A percentile compares a stretch with the other conserved stretches of the same genome.
Conservation (phyloP, 805 yeast species). For the Wickerhamomyces canadensis region DNA sequence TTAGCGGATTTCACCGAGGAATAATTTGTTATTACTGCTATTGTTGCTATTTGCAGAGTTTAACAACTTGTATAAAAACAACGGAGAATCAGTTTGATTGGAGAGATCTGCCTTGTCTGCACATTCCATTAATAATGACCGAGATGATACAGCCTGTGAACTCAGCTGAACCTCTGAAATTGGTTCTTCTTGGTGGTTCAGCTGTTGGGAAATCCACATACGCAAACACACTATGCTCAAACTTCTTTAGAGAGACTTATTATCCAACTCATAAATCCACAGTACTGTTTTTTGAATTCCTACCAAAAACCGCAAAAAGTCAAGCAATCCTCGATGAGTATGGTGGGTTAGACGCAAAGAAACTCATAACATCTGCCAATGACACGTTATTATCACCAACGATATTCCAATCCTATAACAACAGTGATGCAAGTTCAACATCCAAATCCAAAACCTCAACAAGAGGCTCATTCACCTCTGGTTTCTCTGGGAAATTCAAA, state of each 20-base stretch:
- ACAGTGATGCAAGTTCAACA: no score
- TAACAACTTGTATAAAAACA: no score
- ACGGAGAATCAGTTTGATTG: no score
- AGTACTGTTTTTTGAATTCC: conserved; percentile 51
- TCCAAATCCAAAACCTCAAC: no score
- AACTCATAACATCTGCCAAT: conserved; percentile 26
- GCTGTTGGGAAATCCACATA: conserved; percentile 57
- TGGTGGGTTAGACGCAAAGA: conserved; percentile 34
- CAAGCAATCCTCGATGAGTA: conserved; percentile 43
- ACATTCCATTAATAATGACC: no score
- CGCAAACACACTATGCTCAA: conserved; percentile 42
- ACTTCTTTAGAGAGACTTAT: conserved; percentile 57
- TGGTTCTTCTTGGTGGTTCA: conserved; percentile 58
- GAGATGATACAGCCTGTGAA: conserved; percentile 3
- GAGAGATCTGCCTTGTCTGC: no score
- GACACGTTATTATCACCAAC: conserved; percentile 32
- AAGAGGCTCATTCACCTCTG: conserved; percentile 2
- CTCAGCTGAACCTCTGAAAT: conserved; percentile 38
- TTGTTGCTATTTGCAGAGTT: no score
- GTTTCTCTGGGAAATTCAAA: conserved; percentile 5
- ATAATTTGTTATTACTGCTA: no score
- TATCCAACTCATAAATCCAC: conserved; percentile 67
- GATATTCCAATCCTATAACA: conserved; percentile 30
- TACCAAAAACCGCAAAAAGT: conserved; percentile 34
- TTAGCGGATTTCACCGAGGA: no score